Percentiles rank a stretch among this genome's conserved stretches.
phyloP scores from a whole-genome alignment of 139 green algal species.

The Marvania coccoides region DNA sequence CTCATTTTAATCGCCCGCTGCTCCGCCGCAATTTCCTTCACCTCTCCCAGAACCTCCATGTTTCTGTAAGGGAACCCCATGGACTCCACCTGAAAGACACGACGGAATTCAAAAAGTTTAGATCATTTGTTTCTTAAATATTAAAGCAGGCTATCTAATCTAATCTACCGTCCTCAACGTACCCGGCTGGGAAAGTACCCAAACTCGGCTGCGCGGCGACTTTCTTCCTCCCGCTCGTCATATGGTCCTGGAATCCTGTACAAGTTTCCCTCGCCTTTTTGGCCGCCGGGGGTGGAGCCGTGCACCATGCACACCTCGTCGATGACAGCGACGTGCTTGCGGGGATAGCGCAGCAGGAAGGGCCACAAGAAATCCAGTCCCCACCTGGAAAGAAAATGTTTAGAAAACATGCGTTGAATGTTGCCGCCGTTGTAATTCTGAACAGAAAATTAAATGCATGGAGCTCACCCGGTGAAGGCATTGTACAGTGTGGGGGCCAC shows the following conservation, averaged over 20 bases:
- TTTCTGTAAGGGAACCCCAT: constrained; percentile 13
- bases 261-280: neutral
- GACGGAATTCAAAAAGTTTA: neutral
- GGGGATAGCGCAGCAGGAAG: constrained; percentile 28
- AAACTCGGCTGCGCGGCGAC: constrained; percentile 7
- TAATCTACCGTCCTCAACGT: neutral
- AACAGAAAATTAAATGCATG: neutral
- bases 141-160: neutral
- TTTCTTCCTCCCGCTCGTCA: constrained; percentile 13
- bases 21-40: neutral
- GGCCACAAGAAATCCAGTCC: constrained; percentile 22
- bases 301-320: constrained; percentile 35
- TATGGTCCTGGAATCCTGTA: neutral
- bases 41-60: constrained; percentile 6
- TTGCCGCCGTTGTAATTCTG: neutral
- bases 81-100: neutral
- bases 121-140: neutral
- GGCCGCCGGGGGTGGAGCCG: neutral
- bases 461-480: constrained; percentile 10
- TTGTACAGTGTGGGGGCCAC: constrained; percentile 14
- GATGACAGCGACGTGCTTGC: constrained; percentile 23
- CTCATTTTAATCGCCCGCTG: too few species aligned
- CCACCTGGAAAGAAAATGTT: neutral
- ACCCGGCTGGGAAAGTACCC: constrained; percentile 1
- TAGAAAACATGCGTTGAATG: neutral